A percentile compares a stretch with the other conserved stretches of the same genome.
These are phyloP conservation scores for Juncus effusus DNA, from an alignment of 176 grass and related monocot species.

Conservation along the genomic window DNA sequence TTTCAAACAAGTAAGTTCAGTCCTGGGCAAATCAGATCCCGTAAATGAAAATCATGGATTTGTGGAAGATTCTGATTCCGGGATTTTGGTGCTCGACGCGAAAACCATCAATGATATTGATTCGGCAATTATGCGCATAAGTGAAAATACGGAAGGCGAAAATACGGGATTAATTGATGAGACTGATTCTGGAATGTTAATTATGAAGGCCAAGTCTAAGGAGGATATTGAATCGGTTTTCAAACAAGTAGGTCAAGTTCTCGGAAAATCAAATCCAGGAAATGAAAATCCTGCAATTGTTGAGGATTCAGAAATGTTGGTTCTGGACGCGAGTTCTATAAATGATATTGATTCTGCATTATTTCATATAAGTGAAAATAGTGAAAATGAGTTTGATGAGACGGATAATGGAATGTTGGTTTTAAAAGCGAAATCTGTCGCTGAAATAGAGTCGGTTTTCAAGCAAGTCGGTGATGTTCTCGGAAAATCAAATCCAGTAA, in stretches of 20 bases:
- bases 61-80: conserved; percentile 2
- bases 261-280: conserved; percentile 25
- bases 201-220: conserved; percentile 52
- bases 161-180: conserved; percentile 15
- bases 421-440: conserved; percentile 24
- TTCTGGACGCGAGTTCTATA: conserved; percentile 22
- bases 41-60: conserved; percentile 25
- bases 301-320: conserved; percentile 3
- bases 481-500: conserved; percentile 19
- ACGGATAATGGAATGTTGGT: conserved; percentile 25
- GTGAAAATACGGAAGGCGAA: background rate
- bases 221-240: conserved; percentile 52
- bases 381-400: conserved; percentile 4
- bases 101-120: conserved; percentile 28
- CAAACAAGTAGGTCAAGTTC: conserved; percentile 38
- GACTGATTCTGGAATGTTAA: conserved; percentile 33
- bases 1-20: conserved; percentile 40
- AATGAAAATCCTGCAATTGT: conserved; percentile 19
- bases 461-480: conserved; percentile 31
- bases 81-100: conserved; percentile 20
- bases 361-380: conserved; percentile 13
- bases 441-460: conserved; percentile 26
- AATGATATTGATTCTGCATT: conserved; percentile 21
- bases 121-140: conserved; percentile 14
- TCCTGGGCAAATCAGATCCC: conserved; percentile 23